Percentiles rank a stretch among this genome's conserved stretches.
These are phyloP conservation scores for Entomortierella parvispora DNA, from an alignment of 192 early-diverging fungal species.

Conservation along the genomic window DNA sequence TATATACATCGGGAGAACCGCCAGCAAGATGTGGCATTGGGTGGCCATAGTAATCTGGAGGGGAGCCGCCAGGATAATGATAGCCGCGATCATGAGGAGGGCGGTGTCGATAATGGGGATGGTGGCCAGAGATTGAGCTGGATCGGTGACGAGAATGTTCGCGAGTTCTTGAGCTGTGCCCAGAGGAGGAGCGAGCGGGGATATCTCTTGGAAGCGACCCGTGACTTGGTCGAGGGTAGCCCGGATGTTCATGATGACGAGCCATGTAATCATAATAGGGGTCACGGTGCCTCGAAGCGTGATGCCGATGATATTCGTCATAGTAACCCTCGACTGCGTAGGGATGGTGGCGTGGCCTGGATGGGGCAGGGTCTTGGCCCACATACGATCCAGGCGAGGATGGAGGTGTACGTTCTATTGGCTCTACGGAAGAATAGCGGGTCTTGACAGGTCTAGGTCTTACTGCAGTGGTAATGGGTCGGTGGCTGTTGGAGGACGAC, in stretches of 20 bases:
- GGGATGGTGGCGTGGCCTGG: constrained; percentile 14
- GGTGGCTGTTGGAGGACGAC: constrained; percentile 6
- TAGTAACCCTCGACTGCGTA: constrained; percentile 2
- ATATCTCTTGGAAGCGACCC: not conserved
- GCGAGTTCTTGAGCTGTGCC: too few relatives aligned
- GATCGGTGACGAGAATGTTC: too few relatives aligned
- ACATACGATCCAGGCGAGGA: constrained; percentile 20
- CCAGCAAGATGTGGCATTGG: too few relatives aligned
- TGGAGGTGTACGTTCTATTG: constrained; percentile 24
- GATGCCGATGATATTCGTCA: constrained; percentile 4
- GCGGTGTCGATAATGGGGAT: too few relatives aligned
- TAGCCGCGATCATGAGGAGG: too few relatives aligned
- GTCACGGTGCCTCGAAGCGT: constrained; percentile 6
- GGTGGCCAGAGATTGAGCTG: too few relatives aligned
- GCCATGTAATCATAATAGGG: constrained; percentile 7
- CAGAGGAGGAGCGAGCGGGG: not conserved
- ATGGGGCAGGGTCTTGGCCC: constrained; percentile 11
- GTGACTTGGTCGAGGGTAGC: not conserved
- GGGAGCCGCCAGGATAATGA: too few relatives aligned
- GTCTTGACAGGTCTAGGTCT: constrained; percentile 9
- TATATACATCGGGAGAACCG: not conserved
- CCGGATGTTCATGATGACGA: constrained; percentile 1
- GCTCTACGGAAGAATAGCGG: constrained; percentile 13
- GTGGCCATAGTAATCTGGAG: too few relatives aligned
- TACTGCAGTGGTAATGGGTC: constrained; percentile 17